phyloP scores from a whole-genome alignment of 148 eudicot species.

The Fagopyrum tataricum region DNA sequence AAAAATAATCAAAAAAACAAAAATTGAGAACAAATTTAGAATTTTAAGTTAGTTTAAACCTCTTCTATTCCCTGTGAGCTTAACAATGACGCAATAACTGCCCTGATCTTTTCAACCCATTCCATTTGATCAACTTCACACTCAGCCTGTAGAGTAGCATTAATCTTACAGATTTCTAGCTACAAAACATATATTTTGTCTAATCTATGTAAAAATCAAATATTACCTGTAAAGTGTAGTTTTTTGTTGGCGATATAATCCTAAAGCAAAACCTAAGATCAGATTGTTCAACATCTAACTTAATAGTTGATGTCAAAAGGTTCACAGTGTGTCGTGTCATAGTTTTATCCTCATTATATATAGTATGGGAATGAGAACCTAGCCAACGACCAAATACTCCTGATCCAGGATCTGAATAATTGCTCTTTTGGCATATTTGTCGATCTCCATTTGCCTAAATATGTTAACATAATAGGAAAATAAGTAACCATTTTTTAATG shows the following conservation, averaged over 20 bases:
- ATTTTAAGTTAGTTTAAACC: constrained; percentile 31
- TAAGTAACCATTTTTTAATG: background rate
- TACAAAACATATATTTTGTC: background rate
- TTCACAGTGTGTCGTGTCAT: constrained; percentile 91
- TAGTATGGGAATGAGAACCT: constrained; percentile 66
- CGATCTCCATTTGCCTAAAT: constrained; percentile 8
- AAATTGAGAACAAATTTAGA: background rate
- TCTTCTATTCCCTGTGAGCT: constrained; percentile 64
- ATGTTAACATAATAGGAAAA: background rate
- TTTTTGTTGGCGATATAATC: constrained; percentile 88
- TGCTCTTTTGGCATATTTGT: constrained; percentile 10
- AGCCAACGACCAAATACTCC: constrained; percentile 86
- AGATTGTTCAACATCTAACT: constrained; percentile 76
- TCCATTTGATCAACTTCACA: constrained; percentile 78
- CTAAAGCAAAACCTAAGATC: constrained; percentile 94
- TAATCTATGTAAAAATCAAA: background rate
- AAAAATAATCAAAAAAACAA: background rate
- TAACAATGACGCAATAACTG: constrained; percentile 73
- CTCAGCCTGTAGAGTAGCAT: constrained; percentile 57
- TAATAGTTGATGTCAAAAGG: constrained; percentile 83
- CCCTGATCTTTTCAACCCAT: constrained; percentile 93
- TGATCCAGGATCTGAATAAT: constrained; percentile 52
- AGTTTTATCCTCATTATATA: constrained; percentile 61
- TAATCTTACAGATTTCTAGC: background rate
- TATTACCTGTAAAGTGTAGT: constrained; percentile 75